Percentiles rank a stretch among this genome's conserved stretches.
These are phyloP conservation scores for Striga hermonthica DNA, from an alignment of 305 asterid species.

Conservation along the genomic window DNA sequence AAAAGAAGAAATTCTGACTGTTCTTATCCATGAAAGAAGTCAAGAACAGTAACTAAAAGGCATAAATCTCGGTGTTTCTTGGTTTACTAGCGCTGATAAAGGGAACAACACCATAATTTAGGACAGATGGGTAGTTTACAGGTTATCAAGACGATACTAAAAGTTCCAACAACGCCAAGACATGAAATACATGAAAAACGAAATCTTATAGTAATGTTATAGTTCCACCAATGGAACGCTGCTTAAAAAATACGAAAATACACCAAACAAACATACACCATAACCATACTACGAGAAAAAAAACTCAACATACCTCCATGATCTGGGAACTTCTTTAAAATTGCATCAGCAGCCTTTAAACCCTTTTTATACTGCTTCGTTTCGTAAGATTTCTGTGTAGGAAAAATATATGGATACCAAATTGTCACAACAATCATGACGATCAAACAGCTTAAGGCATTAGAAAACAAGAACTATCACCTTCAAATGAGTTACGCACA, in stretches of 20 bases:
- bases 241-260: neutral
- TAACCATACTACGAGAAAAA: slow-evolving; percentile 15
- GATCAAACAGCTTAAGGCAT: slow-evolving; percentile 6
- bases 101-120: neutral
- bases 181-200: neutral
- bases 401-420: slow-evolving; percentile 15
- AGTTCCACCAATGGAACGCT: neutral
- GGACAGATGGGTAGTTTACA: too few relatives aligned
- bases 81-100: neutral
- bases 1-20: slow-evolving; percentile 11
- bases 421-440: slow-evolving; percentile 25
- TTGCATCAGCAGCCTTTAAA: slow-evolving; percentile 92
- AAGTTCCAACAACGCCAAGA: slow-evolving; percentile 18
- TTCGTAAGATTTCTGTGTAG: slow-evolving; percentile 89
- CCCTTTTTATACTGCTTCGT: slow-evolving; percentile 98
- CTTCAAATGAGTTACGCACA: slow-evolving; percentile 1
- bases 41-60: neutral
- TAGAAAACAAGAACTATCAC: slow-evolving; percentile 20
- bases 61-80: slow-evolving; percentile 1
- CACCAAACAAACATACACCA: slow-evolving; percentile 11
- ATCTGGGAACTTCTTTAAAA: slow-evolving; percentile 93
- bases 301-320: slow-evolving; percentile 86
- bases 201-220: too few relatives aligned
- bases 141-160: neutral
- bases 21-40: neutral